Evolutionary conservation across 176 grass and related monocot species (phyloP).

Genomic region (Oryza australiensis): DNA sequence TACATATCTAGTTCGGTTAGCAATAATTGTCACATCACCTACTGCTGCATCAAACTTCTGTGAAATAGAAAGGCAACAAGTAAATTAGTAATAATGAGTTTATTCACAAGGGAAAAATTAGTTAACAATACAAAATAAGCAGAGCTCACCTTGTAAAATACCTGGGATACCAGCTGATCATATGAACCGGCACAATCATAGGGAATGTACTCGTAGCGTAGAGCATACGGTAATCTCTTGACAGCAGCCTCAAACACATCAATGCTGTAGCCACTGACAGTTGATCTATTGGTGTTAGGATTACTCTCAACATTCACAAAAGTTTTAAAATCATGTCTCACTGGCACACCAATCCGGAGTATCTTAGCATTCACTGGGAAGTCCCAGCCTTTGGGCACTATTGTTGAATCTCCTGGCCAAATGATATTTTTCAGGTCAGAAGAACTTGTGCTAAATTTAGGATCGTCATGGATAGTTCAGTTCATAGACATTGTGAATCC

Average conservation of each 20-base stretch:
- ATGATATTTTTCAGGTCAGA: conserved; percentile 29
- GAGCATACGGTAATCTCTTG: conserved; percentile 42
- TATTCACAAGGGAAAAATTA: background rate
- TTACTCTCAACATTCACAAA: conserved; percentile 53
- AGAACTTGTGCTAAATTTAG: background rate
- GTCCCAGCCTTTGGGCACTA: conserved; percentile 58
- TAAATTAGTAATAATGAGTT: background rate
- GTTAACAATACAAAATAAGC: background rate
- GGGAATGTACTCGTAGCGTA: conserved; percentile 45
- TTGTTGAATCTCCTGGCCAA: conserved; percentile 48
- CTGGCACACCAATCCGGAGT: conserved; percentile 55
- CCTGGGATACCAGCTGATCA: conserved; percentile 56
- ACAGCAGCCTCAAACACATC: conserved; percentile 57
- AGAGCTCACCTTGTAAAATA: conserved; percentile 50
- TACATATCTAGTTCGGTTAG: conserved; percentile 32
- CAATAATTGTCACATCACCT: conserved; percentile 52
- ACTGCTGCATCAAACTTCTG: conserved; percentile 59
- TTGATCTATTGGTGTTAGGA: conserved; percentile 19
- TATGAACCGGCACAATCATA: conserved; percentile 44
- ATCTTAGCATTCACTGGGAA: conserved; percentile 41
- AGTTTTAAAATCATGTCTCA: conserved; percentile 35
- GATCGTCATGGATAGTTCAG: background rate
- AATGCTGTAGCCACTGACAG: conserved; percentile 57
- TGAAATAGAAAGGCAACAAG: background rate
- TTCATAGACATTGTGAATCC: conserved; percentile 29